Conservation (phyloP, 805 yeast genomes). For the Nakazawaea siamensis region DNA sequence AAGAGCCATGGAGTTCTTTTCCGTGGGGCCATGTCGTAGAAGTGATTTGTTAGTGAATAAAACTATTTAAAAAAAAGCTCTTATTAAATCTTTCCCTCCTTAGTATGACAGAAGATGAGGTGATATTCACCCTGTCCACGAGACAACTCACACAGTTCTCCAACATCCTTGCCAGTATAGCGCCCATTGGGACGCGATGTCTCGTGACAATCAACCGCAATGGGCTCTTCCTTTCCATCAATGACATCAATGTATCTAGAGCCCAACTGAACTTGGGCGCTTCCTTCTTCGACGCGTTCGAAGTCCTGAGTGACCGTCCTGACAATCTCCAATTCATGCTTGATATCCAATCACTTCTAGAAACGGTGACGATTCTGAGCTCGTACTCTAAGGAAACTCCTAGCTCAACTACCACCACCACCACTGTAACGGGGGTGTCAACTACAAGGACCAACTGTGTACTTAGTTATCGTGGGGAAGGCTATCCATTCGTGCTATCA, state of each 20-base stretch:
- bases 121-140: slow-evolving; percentile 31
- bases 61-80: too few species aligned
- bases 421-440: too few species aligned
- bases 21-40: too few species aligned
- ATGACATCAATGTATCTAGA: slow-evolving; percentile 33
- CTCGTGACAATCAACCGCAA: slow-evolving; percentile 31
- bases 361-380: slow-evolving; percentile 38
- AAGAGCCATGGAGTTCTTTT: too few species aligned
- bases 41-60: too few species aligned
- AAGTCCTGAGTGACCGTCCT: too few species aligned
- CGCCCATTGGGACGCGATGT: slow-evolving; percentile 27
- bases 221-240: slow-evolving; percentile 44
- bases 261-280: slow-evolving; percentile 29
- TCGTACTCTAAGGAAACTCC: slow-evolving; percentile 17
- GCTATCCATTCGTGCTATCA: slow-evolving; percentile 44
- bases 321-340: slow-evolving; percentile 33
- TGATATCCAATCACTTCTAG: slow-evolving; percentile 38
- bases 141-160: slow-evolving; percentile 36
- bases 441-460: slow-evolving; percentile 42
- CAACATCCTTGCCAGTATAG: slow-evolving; percentile 33
- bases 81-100: neutral
- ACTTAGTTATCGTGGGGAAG: slow-evolving; percentile 38
- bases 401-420: neutral
- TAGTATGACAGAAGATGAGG: neutral
- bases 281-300: slow-evolving; percentile 25